Conservation (phyloP, 148 eudicot genomes). For the Diospyros lotus region DNA sequence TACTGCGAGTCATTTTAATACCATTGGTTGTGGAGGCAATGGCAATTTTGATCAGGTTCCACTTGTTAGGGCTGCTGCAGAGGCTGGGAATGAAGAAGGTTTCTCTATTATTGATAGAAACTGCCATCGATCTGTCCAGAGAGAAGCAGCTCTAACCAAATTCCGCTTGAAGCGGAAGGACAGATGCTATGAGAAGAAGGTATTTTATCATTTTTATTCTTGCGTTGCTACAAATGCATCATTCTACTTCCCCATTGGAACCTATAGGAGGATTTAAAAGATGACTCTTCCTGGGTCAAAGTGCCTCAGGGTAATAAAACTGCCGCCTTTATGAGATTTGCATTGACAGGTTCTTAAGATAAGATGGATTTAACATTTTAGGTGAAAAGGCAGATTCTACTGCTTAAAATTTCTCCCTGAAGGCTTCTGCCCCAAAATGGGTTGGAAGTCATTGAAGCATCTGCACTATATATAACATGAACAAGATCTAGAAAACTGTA, state of each 20-base stretch:
- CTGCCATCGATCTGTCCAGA: conserved; percentile 43
- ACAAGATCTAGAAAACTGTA: too few species aligned
- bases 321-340: too few species aligned
- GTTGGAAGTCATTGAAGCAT: too few species aligned
- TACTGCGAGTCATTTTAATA: conserved; percentile 28
- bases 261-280: too few species aligned
- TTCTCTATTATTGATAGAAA: conserved; percentile 21
- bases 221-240: neutral
- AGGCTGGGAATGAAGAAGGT: conserved; percentile 36
- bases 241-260: neutral
- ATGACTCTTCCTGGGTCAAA: too few species aligned
- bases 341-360: too few species aligned
- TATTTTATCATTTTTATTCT: conserved; percentile 12
- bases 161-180: conserved; percentile 91
- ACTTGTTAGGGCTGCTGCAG: conserved; percentile 19
- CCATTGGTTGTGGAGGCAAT: conserved; percentile 29
- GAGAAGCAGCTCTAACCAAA: conserved; percentile 81
- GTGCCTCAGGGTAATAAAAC: too few species aligned
- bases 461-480: too few species aligned
- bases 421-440: too few species aligned
- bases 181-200: conserved; percentile 96
- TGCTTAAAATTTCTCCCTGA: too few species aligned
- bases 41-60: conserved; percentile 25
- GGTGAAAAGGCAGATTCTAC: too few species aligned
- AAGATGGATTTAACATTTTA: too few species aligned